phyloP scores from a whole-genome alignment of 345 rosid species.

The Gossypium ekmanianum region DNA sequence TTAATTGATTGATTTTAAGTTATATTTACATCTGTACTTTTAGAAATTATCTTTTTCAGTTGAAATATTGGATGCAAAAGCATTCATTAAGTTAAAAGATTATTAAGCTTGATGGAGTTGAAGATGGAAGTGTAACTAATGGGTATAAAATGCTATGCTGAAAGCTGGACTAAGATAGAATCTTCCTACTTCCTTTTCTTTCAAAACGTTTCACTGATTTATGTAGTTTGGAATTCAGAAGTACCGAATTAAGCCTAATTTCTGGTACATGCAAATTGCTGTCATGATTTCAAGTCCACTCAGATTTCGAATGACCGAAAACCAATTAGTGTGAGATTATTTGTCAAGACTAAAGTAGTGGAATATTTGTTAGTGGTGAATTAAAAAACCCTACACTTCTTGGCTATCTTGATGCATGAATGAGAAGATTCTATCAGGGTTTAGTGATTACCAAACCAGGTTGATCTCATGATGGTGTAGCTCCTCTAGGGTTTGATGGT shows the following conservation, averaged over 20 bases:
- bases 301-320: neutral
- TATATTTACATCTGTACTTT: neutral
- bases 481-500: neutral
- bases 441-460: neutral
- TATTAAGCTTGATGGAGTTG: neutral
- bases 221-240: neutral
- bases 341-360: neutral
- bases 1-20: neutral
- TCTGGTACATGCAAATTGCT: neutral
- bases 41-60: neutral
- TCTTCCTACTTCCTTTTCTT: constrained; percentile 3
- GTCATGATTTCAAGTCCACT: constrained; percentile 5
- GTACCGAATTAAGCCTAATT: neutral
- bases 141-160: neutral
- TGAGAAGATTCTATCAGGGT: neutral
- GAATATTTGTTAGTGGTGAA: neutral
- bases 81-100: neutral
- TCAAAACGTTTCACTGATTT: neutral
- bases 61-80: neutral
- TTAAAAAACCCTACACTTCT: neutral
- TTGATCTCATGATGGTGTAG: neutral
- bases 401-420: neutral
- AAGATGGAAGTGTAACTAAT: constrained; percentile 7
- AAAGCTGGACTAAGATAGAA: neutral
- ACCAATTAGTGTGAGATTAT: neutral